Evolutionary conservation across 2,329 filamentous ascomycete species (phyloP).

Genomic region (Podosphaera fusca): DNA sequence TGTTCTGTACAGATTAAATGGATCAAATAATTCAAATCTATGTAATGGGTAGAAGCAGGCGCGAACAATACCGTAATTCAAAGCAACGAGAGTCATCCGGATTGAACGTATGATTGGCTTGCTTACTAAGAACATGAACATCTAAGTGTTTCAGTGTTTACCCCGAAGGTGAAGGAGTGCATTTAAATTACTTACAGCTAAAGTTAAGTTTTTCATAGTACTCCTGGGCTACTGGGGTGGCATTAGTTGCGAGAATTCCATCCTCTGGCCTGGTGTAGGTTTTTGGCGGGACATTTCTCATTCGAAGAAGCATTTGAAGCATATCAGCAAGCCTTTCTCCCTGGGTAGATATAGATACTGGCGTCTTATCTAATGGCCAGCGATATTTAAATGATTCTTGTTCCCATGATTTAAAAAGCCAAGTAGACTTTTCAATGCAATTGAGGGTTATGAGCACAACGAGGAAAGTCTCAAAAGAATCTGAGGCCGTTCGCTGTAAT

Average conservation of each 20-base stretch:
- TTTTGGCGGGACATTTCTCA: conserved; percentile 33
- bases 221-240: conserved; percentile 21
- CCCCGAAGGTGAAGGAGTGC: no score
- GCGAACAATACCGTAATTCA: conserved; percentile 25
- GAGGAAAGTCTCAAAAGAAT: conserved; percentile 37
- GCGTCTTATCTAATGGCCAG: conserved; percentile 38
- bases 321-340: conserved; percentile 34
- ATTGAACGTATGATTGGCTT: conserved; percentile 13
- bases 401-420: conserved; percentile 46
- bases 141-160: conserved; percentile 5
- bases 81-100: conserved; percentile 23
- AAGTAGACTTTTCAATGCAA: conserved; percentile 43
- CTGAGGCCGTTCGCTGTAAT: conserved; percentile 34
- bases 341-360: conserved; percentile 32
- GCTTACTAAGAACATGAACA: conserved; percentile 14
- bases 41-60: conserved; percentile 4
- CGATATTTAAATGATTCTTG: conserved; percentile 27
- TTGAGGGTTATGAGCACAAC: conserved; percentile 39
- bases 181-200: conserved; percentile 25
- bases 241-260: conserved; percentile 19
- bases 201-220: conserved; percentile 35
- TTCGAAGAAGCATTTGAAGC: conserved; percentile 36
- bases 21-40: not conserved
- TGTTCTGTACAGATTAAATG: no score
- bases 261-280: conserved; percentile 22